These are phyloP conservation scores for Terfezia claveryi DNA, from an alignment of 495 filamentous ascomycete genomes.

Conservation along the genomic window DNA sequence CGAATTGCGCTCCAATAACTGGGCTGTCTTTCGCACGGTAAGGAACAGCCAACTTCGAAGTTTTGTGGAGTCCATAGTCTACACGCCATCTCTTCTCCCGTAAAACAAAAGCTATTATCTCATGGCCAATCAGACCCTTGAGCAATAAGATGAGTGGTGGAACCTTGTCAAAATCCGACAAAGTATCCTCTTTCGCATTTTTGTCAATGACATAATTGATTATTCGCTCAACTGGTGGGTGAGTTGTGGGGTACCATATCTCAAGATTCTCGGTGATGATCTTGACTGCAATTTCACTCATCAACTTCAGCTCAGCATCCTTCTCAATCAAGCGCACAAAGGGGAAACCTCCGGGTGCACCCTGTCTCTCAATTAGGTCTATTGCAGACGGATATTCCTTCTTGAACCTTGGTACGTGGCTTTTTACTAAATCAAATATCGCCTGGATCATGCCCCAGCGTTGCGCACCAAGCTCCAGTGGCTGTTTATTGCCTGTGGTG, in stretches of 20 bases:
- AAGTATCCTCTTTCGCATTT: too few species aligned
- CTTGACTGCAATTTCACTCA: not conserved
- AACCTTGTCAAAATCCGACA: not conserved
- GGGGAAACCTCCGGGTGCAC: conserved; percentile 19
- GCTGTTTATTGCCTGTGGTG: conserved; percentile 16
- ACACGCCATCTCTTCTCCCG: conserved; percentile 27
- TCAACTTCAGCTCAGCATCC: conserved; percentile 22
- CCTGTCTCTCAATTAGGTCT: conserved; percentile 19
- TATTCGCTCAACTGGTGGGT: not conserved
- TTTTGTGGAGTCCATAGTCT: conserved; percentile 23
- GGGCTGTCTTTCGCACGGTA: conserved; percentile 24
- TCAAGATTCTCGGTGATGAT: conserved; percentile 19
- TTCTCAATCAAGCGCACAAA: conserved; percentile 22
- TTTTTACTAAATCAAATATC: conserved; percentile 23
- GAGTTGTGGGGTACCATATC: conserved; percentile 9
- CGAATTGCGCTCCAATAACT: conserved; percentile 21
- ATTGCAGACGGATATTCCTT: conserved; percentile 20
- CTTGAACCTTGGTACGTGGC: conserved; percentile 18
- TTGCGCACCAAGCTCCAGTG: conserved; percentile 16
- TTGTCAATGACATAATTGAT: too few species aligned
- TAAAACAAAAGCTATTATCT: conserved; percentile 22
- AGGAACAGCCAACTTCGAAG: conserved; percentile 25
- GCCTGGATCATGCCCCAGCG: conserved; percentile 21
- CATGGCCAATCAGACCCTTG: conserved; percentile 22
- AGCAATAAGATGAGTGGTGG: conserved; percentile 20